Conservation (phyloP, 306 rosid genomes). For the Rosa rugosa region DNA sequence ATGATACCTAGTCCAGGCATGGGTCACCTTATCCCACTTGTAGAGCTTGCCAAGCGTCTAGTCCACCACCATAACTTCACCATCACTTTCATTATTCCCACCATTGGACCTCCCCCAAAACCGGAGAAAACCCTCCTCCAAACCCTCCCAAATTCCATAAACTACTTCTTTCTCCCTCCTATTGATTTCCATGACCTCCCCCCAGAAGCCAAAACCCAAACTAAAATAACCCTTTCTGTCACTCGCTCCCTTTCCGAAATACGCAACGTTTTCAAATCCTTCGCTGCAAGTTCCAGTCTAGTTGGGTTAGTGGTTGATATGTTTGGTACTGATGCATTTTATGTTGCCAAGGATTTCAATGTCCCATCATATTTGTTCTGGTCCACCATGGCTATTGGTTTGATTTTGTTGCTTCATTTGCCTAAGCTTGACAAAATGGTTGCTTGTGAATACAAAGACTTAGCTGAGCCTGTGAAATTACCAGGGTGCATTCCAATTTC, state of each 20-base stretch:
- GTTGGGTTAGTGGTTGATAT: slow-evolving; percentile 44
- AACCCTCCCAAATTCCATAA: slow-evolving; percentile 26
- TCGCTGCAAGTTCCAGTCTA: not conserved
- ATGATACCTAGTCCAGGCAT: slow-evolving; percentile 69
- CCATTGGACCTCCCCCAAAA: slow-evolving; percentile 43
- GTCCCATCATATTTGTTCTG: slow-evolving; percentile 41
- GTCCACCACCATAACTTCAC: slow-evolving; percentile 27
- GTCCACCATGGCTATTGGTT: slow-evolving; percentile 42
- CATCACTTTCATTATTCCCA: slow-evolving; percentile 51
- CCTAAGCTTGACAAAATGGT: slow-evolving; percentile 40
- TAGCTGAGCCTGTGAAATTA: slow-evolving; percentile 37
- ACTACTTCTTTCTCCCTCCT: slow-evolving; percentile 33
- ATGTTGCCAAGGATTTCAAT: slow-evolving; percentile 37
- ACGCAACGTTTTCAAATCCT: slow-evolving; percentile 4
- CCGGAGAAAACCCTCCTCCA: slow-evolving; percentile 46
- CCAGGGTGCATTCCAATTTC: slow-evolving; percentile 57
- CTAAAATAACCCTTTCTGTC: slow-evolving; percentile 32
- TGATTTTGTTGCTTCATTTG: slow-evolving; percentile 40
- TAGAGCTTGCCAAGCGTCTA: slow-evolving; percentile 55
- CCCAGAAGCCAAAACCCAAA: slow-evolving; percentile 21
- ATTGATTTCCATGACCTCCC: slow-evolving; percentile 36
- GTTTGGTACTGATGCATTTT: slow-evolving; percentile 54
- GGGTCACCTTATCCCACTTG: slow-evolving; percentile 81
- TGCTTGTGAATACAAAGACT: slow-evolving; percentile 40
- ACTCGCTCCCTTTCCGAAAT: slow-evolving; percentile 36